Evolutionary conservation across 2,329 filamentous ascomycete species (phyloP).

Genomic region (Arthrobotrys conoides): DNA sequence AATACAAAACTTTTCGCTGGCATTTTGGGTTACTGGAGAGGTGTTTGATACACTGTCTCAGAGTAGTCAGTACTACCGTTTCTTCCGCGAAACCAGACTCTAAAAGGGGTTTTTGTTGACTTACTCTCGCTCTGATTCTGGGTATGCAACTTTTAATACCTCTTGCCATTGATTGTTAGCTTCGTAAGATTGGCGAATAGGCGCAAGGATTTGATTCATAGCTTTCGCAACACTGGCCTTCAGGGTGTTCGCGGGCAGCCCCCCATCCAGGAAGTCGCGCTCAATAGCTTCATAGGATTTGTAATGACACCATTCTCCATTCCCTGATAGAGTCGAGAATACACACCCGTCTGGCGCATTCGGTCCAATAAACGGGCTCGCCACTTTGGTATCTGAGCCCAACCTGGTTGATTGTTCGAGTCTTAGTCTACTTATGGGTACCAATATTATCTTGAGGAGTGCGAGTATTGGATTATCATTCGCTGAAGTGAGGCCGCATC

Average conservation of each 20-base stretch:
- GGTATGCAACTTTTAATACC: slow-evolving; percentile 28
- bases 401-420: not conserved
- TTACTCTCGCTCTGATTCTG: slow-evolving; percentile 24
- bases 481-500: slow-evolving; percentile 8
- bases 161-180: slow-evolving; percentile 37
- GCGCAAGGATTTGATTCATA: slow-evolving; percentile 39
- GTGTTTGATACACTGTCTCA: not conserved
- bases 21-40: not conserved
- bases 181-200: slow-evolving; percentile 46
- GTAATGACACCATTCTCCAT: slow-evolving; percentile 28
- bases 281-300: slow-evolving; percentile 53
- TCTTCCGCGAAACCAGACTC: not conserved
- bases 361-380: not conserved
- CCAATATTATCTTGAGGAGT: slow-evolving; percentile 23
- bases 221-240: slow-evolving; percentile 28
- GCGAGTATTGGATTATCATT: slow-evolving; percentile 32
- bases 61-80: not conserved
- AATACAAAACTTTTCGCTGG: slow-evolving; percentile 34
- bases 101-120: not conserved
- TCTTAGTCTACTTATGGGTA: slow-evolving; percentile 29
- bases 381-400: not conserved
- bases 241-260: slow-evolving; percentile 7
- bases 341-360: slow-evolving; percentile 5
- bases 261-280: slow-evolving; percentile 27
- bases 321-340: slow-evolving; percentile 10